A percentile compares a stretch with the other conserved stretches of the same genome.
Evolutionary conservation across 768 basidiomycete species (phyloP).

Genomic region (Pisolithus sp.): DNA sequence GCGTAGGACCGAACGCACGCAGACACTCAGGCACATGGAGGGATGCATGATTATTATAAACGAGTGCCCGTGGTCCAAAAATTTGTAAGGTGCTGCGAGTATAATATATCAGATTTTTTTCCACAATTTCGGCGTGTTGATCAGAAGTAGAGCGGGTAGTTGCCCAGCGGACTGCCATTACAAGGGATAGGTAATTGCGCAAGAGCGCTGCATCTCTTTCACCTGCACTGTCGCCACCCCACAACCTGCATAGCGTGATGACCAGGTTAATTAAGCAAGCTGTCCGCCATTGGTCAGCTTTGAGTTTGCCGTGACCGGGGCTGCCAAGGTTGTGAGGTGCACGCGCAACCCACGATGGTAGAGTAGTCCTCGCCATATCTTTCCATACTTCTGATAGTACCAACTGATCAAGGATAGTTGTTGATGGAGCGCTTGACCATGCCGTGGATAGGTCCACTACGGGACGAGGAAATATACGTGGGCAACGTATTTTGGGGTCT

Average conservation of each 20-base stretch:
- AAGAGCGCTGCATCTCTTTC: not conserved
- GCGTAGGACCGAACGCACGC: conserved; percentile 19
- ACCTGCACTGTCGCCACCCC: conserved; percentile 10
- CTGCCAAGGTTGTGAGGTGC: conserved; percentile 30
- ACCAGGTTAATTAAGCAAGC: conserved; percentile 20
- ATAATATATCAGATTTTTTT: not conserved
- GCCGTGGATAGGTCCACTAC: not conserved
- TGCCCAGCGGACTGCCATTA: not conserved
- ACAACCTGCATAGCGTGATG: conserved; percentile 26
- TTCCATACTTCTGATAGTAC: conserved; percentile 1
- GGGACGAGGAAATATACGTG: not conserved
- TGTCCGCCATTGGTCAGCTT: conserved; percentile 22
- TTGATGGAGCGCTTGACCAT: not conserved
- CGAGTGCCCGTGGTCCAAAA: not conserved
- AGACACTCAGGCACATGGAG: conserved; percentile 32
- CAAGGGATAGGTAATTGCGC: not conserved
- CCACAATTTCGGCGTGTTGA: not conserved
- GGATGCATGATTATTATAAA: conserved; percentile 34
- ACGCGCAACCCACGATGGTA: conserved; percentile 16
- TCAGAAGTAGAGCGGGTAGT: not conserved
- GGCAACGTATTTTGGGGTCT: not conserved
- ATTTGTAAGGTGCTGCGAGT: not conserved
- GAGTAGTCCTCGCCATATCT: conserved; percentile 5
- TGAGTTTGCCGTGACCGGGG: conserved; percentile 28
- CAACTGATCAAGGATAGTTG: not conserved